phyloP scores from a whole-genome alignment of 768 basidiomycete species.

The Roridomyces roridus region DNA sequence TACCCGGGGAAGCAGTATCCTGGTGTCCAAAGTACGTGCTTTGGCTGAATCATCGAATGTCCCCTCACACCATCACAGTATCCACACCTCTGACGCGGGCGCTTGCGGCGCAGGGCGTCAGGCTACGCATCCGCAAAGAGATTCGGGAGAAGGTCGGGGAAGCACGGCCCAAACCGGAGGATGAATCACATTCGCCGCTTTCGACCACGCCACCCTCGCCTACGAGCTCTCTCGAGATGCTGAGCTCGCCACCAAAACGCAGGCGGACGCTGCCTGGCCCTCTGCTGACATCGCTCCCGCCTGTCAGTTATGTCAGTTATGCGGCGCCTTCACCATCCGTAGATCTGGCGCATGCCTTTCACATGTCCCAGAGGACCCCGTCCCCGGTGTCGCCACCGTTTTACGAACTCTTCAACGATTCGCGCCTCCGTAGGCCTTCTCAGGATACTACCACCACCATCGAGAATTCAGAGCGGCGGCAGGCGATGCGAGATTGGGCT shows the following conservation, averaged over 20 bases:
- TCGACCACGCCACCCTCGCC: neutral
- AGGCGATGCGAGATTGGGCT: neutral
- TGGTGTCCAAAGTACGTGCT: constrained; percentile 46
- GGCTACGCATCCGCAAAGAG: constrained; percentile 49
- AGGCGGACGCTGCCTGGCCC: constrained; percentile 11
- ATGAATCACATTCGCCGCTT: neutral
- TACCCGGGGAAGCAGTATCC: constrained; percentile 54
- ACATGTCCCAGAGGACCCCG: neutral
- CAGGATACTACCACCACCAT: neutral
- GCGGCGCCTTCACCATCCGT: neutral
- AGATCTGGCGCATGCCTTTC: neutral
- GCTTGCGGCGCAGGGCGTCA: constrained; percentile 50
- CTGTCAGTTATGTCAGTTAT: neutral
- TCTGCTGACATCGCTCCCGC: neutral
- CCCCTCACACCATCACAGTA: constrained; percentile 27
- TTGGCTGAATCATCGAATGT: neutral
- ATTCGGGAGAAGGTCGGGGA: constrained; percentile 22
- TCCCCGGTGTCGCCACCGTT: too few relatives aligned
- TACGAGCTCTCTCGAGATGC: neutral
- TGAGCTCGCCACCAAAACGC: constrained; percentile 21
- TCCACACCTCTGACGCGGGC: constrained; percentile 45
- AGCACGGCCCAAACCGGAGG: neutral
- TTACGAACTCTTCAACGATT: neutral
- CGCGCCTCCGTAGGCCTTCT: neutral
- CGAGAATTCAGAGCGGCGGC: neutral